A percentile compares a stretch with the other conserved stretches of the same genome.
phyloP scores from a whole-genome alignment of 257 asterid genomes.

The Prunella vulgaris region DNA sequence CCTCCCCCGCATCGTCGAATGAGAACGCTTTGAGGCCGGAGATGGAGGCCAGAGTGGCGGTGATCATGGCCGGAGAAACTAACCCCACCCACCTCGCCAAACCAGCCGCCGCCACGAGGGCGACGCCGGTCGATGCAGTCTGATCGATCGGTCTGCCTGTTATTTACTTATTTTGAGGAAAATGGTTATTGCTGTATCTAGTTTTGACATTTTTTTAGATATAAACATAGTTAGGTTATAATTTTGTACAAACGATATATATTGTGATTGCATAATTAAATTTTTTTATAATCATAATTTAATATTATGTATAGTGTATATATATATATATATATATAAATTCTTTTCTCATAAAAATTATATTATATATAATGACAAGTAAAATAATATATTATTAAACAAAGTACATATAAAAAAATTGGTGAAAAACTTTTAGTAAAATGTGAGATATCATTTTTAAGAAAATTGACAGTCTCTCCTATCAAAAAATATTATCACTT shows the following conservation, averaged over 20 bases:
- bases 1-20: constrained; percentile 3
- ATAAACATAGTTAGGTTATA: background rate
- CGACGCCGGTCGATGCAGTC: background rate
- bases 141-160: background rate
- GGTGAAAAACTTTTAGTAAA: no score
- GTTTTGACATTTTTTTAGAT: background rate
- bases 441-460: no score
- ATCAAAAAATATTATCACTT: no score
- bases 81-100: constrained; percentile 47
- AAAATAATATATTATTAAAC: no score
- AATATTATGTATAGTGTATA: no score
- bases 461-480: no score
- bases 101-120: constrained; percentile 8
- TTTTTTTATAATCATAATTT: no score
- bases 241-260: constrained; percentile 30
- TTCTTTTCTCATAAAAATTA: no score
- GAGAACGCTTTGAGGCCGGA: constrained; percentile 25
- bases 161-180: background rate
- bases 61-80: constrained; percentile 57
- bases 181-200: background rate
- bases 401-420: no score
- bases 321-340: no score
- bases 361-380: no score
- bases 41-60: constrained; percentile 39
- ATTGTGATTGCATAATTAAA: no score